Percentiles rank a stretch among this genome's conserved stretches.
These are phyloP conservation scores for Penicillium robsamsonii DNA, from an alignment of 495 filamentous ascomycete species.

Conservation along the genomic window DNA sequence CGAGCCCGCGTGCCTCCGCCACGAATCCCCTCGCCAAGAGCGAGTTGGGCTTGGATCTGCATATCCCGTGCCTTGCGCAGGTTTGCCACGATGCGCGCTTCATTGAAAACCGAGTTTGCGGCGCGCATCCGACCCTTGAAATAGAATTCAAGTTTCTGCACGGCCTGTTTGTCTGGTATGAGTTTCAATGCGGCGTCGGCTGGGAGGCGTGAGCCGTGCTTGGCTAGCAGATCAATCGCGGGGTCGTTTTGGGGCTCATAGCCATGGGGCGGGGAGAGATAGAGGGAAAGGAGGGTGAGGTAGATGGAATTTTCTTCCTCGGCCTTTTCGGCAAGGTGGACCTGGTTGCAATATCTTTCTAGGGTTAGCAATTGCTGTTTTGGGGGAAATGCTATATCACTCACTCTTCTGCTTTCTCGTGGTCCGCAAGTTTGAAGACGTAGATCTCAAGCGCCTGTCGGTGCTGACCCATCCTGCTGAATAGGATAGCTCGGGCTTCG, in stretches of 20 bases:
- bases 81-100: conserved; percentile 70
- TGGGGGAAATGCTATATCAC: conserved; percentile 4
- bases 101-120: conserved; percentile 77
- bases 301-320: conserved; percentile 73
- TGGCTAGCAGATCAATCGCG: conserved; percentile 81
- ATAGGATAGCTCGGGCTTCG: conserved; percentile 86
- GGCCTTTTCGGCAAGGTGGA: conserved; percentile 64
- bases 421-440: conserved; percentile 87
- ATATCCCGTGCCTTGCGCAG: conserved; percentile 72
- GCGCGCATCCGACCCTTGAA: conserved; percentile 87
- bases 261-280: conserved; percentile 76
- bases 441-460: conserved; percentile 93
- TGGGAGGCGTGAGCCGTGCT: conserved; percentile 87
- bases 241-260: conserved; percentile 71
- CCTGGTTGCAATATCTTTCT: conserved; percentile 80
- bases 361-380: conserved; percentile 16
- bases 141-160: conserved; percentile 81
- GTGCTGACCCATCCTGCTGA: conserved; percentile 94
- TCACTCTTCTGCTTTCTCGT: conserved; percentile 88
- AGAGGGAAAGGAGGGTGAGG: conserved; percentile 84
- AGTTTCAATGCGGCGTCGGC: conserved; percentile 79
- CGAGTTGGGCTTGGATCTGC: conserved; percentile 64
- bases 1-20: conserved; percentile 59
- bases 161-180: conserved; percentile 75
- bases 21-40: conserved; percentile 61